These are phyloP conservation scores for Penicillium flavigenum DNA, from an alignment of 495 filamentous ascomycete genomes.

Conservation along the genomic window DNA sequence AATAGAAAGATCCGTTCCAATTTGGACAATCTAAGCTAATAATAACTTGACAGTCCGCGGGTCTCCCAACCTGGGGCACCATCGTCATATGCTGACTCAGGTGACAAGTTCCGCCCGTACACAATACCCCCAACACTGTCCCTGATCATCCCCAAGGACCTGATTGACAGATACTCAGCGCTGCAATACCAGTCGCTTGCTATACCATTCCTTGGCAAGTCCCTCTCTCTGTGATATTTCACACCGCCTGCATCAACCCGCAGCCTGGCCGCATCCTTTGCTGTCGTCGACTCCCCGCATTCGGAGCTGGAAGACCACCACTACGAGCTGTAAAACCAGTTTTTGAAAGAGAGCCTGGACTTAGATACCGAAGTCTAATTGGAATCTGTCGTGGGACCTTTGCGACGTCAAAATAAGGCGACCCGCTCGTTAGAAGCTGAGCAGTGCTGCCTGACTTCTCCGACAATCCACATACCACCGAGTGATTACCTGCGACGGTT, in stretches of 20 bases:
- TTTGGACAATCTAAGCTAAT: neutral
- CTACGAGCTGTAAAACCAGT: constrained; percentile 3
- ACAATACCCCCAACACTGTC: constrained; percentile 2
- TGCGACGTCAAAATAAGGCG: neutral
- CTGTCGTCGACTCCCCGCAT: constrained; percentile 36
- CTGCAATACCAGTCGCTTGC: constrained; percentile 3
- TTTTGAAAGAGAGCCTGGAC: neutral
- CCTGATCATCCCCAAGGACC: neutral
- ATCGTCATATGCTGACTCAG: constrained; percentile 17
- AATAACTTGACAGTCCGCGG: neutral
- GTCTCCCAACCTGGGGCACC: neutral
- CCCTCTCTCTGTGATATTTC: neutral
- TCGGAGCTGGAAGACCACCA: constrained; percentile 18
- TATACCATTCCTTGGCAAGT: neutral
- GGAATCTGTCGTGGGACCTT: neutral
- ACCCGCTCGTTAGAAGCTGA: constrained; percentile 10
- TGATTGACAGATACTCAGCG: neutral
- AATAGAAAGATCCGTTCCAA: neutral
- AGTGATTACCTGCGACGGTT: constrained; percentile 6
- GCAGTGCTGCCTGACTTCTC: constrained; percentile 22
- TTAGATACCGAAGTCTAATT: neutral
- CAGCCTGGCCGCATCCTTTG: constrained; percentile 11
- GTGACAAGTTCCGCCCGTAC: constrained; percentile 9
- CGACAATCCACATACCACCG: neutral
- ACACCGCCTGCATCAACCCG: constrained; percentile 11